Evolutionary conservation across 306 rosid species (phyloP), one percentile per base, ranked within the genome.

Genomic region (Dalbergia cochinchinensis): DNA sequence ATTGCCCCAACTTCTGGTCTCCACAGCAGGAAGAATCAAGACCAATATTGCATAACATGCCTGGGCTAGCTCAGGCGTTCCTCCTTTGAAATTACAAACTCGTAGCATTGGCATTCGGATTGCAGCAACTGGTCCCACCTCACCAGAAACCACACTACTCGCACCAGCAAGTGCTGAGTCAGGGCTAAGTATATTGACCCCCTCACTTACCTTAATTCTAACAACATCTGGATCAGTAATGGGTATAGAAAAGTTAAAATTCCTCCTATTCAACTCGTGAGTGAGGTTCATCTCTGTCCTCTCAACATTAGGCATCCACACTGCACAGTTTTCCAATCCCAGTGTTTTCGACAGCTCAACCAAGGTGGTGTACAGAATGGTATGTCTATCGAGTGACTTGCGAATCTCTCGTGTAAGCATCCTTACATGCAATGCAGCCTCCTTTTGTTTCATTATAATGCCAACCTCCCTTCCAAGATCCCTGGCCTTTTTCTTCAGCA

Each of bases 401-500:
- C 99, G 99, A 82, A 96, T 96, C 91, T 96, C 99, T 41, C 90
- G 99, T 13, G 99, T 96, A 34, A 96, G 99, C 99, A 96, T 96
- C 78, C 99, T 81, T 5, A 96, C 99, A 74, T 96, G 99, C 89
- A 83, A 62, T 33, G 94, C 99, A 18, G 94, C 93, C 84, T 96
- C 98, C 69, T 71, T 87, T 86, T 93, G 92, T 69, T 89, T 96
- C 99, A 93, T 83, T 70, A 93, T 96, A 59, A 85, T 79, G 20
- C 94, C 97, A 78, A 96, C 94, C 90, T 96, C 98, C 35, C 96
- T 87, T 13, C 98, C 99, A 33, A 96, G 98, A 86, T 96, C 99
- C 99, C 99, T 86, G 9, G 99, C 89, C 93, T 96, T 96, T 84
- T 96, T 96, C 93, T 91, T 93, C 88, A 93, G 82, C 98, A 93